phyloP scores from a whole-genome alignment of 2,329 filamentous ascomycete species.

The Huntiella abstrusa region DNA sequence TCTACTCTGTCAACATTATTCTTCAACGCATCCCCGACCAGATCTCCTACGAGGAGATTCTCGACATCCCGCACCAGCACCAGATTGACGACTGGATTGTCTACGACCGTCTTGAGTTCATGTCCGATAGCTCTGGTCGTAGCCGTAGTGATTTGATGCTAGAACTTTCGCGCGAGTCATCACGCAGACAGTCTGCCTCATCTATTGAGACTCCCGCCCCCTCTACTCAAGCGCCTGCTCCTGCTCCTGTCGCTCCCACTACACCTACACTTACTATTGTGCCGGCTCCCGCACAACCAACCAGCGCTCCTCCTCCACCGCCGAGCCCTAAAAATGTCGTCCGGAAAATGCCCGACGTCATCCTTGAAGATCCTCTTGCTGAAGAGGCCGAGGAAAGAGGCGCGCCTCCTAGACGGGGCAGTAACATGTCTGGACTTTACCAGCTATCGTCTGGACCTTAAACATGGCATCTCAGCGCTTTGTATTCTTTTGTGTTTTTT shows the following conservation, averaged over 20 bases:
- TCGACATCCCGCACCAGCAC: conserved; percentile 30
- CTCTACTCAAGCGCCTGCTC: background rate
- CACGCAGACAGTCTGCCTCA: conserved; percentile 7
- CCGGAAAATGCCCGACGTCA: conserved; percentile 7
- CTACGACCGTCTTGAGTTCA: conserved; percentile 28
- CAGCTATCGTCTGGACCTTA: conserved; percentile 3
- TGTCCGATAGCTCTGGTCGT: conserved; percentile 9
- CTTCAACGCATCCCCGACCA: conserved; percentile 28
- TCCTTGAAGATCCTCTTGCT: conserved; percentile 8
- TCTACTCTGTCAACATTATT: conserved; percentile 23
- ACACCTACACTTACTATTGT: background rate
- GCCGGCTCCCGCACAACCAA: background rate
- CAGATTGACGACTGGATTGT: conserved; percentile 37
- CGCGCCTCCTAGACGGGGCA: background rate
- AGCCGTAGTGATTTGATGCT: conserved; percentile 9
- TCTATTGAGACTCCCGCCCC: background rate
- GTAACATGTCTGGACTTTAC: conserved; percentile 5
- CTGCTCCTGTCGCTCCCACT: background rate
- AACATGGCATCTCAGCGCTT: background rate
- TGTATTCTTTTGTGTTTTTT: background rate
- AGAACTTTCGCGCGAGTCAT: conserved; percentile 6
- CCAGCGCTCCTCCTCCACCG: background rate
- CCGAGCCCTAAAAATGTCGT: conserved; percentile 4
- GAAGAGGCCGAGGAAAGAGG: conserved; percentile 6
- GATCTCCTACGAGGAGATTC: conserved; percentile 23